Evolutionary conservation across 108 stramenopile species (phyloP).

Genomic region (Pseudonitzschia multistriata): DNA sequence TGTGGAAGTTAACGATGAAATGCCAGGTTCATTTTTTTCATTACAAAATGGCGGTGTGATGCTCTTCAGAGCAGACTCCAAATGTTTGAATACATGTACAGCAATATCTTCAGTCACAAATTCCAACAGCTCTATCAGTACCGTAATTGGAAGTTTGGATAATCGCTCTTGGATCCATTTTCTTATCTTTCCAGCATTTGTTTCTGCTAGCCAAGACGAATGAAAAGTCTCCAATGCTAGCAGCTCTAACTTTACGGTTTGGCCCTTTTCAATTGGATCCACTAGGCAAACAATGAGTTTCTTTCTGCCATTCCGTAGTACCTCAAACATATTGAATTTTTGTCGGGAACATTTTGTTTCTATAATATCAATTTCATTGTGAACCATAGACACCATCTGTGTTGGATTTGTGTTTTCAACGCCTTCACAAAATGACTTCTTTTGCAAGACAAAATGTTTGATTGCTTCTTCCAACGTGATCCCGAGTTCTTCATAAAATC

Average conservation of each 20-base stretch:
- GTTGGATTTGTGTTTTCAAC: not conserved
- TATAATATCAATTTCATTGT: not conserved
- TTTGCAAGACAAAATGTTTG: conserved; percentile 2
- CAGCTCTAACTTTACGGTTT: conserved; percentile 31
- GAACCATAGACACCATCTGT: not conserved
- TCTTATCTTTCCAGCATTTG: not conserved
- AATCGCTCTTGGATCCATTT: conserved; percentile 16
- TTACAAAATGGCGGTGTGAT: not conserved
- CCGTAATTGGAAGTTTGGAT: not conserved
- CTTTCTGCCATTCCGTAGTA: conserved; percentile 3
- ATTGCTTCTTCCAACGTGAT: conserved; percentile 3
- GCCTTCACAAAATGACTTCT: not conserved
- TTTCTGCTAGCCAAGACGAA: not conserved
- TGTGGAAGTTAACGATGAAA: not conserved
- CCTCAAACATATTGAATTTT: conserved; percentile 23
- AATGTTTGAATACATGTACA: not conserved
- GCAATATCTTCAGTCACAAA: conserved; percentile 14
- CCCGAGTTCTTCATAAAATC: not conserved
- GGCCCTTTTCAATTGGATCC: conserved; percentile 43
- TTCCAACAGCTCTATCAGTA: conserved; percentile 19
- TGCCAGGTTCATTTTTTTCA: not conserved
- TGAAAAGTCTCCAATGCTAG: conserved; percentile 4
- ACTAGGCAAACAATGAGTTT: conserved; percentile 13
- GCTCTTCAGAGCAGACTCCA: not conserved
- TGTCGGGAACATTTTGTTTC: not conserved